Conservation (phyloP, 495 filamentous ascomycete genomes). For the Umbilicaria muhlenbergii region DNA sequence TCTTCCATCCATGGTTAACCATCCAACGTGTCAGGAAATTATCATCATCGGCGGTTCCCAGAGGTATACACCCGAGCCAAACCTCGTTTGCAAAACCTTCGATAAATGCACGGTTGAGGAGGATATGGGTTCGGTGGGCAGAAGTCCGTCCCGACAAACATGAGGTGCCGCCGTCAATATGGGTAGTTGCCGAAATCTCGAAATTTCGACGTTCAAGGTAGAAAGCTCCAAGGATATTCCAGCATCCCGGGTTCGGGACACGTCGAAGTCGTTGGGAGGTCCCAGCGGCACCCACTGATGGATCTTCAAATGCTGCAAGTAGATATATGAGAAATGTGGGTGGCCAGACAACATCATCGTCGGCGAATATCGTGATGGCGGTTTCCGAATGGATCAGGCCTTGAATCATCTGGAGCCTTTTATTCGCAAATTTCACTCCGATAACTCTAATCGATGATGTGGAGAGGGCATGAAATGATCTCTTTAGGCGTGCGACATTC, state of each 20-base stretch:
- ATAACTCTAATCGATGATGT: background rate
- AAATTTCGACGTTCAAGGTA: slow-evolving; percentile 45
- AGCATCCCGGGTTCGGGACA: slow-evolving; percentile 19
- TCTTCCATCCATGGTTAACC: slow-evolving; percentile 37
- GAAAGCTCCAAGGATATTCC: slow-evolving; percentile 34
- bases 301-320: slow-evolving; percentile 36
- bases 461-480: background rate
- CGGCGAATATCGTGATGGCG: slow-evolving; percentile 29
- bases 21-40: slow-evolving; percentile 53
- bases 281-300: slow-evolving; percentile 33
- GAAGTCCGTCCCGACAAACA: slow-evolving; percentile 38
- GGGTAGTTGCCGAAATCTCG: slow-evolving; percentile 35
- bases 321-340: slow-evolving; percentile 25
- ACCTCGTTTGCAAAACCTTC: slow-evolving; percentile 42
- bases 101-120: slow-evolving; percentile 28
- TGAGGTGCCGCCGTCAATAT: slow-evolving; percentile 39
- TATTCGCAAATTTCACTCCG: slow-evolving; percentile 1
- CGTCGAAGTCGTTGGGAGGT: slow-evolving; percentile 34
- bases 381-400: slow-evolving; percentile 13
- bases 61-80: slow-evolving; percentile 21
- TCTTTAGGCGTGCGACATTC: background rate
- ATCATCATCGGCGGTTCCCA: slow-evolving; percentile 46
- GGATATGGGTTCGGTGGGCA: slow-evolving; percentile 30
- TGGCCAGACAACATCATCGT: slow-evolving; percentile 42
- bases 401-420: slow-evolving; percentile 4